Percentiles rank a stretch among this genome's conserved stretches.
These are phyloP conservation scores for Phlyctochytrium planicorne DNA, from an alignment of 192 early-diverging fungal genomes.

Conservation along the genomic window DNA sequence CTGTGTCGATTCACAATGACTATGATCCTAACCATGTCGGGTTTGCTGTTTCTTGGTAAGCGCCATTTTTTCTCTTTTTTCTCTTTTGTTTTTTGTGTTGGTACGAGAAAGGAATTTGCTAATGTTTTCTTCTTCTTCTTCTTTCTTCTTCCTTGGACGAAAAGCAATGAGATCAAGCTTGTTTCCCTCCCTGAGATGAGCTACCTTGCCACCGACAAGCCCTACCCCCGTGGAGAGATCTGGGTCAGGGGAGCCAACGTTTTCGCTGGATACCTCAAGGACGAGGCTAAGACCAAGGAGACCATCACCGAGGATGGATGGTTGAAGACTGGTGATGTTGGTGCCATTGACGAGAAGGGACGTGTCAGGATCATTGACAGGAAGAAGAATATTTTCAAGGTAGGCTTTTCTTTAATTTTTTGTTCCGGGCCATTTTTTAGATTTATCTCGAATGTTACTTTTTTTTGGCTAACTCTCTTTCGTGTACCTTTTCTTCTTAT, in stretches of 20 bases:
- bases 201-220: conserved; percentile 75
- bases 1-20: conserved; percentile 56
- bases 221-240: conserved; percentile 85
- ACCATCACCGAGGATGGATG: conserved; percentile 48
- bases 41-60: conserved; percentile 58
- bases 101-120: neutral
- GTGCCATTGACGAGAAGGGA: conserved; percentile 42
- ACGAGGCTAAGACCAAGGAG: conserved; percentile 47
- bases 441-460: neutral
- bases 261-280: conserved; percentile 65
- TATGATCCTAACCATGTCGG: conserved; percentile 78
- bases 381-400: conserved; percentile 52
- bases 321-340: conserved; percentile 58
- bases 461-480: neutral
- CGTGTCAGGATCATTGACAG: conserved; percentile 52
- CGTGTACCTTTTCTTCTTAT: neutral
- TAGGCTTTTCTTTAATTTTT: conserved; percentile 9
- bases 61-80: neutral
- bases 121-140: neutral
- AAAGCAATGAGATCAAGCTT: conserved; percentile 75
- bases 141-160: conserved; percentile 11
- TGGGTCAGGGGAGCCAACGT: conserved; percentile 77
- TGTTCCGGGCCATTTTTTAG: neutral
- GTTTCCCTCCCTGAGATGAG: conserved; percentile 86
- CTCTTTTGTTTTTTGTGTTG: conserved; percentile 2